Evolutionary conservation across 129 eudicot genomes (phyloP).

Genomic region (Gnaphalium uliginosum): DNA sequence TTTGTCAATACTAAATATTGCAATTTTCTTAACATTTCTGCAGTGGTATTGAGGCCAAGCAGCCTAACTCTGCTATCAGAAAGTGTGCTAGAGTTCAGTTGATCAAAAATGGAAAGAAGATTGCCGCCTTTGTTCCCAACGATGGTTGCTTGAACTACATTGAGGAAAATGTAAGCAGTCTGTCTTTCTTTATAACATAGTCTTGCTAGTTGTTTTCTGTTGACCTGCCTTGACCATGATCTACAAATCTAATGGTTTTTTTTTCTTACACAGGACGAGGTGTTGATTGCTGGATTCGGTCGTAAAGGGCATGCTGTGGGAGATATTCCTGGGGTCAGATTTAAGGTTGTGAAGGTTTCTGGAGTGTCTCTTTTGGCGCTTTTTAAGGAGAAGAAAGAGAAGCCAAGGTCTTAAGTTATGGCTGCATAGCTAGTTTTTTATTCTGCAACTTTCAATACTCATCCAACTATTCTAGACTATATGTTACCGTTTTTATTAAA

Average conservation of each 20-base stretch:
- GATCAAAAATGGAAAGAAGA: constrained; percentile 55
- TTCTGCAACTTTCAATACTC: constrained; percentile 14
- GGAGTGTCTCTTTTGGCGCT: constrained; percentile 57
- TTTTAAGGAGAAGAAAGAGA: constrained; percentile 58
- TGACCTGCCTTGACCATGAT: not conserved
- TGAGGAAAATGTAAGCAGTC: constrained; percentile 45
- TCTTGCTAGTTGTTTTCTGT: not conserved
- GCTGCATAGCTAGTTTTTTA: constrained; percentile 5
- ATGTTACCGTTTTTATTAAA: not conserved
- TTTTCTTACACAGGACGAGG: constrained; percentile 32
- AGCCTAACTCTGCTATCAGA: constrained; percentile 60
- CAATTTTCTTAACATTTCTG: not conserved
- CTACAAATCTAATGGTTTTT: not conserved
- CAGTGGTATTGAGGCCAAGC: constrained; percentile 61
- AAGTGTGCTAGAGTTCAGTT: constrained; percentile 56
- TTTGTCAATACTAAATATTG: not conserved
- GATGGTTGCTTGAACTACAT: constrained; percentile 66
- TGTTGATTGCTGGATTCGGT: constrained; percentile 48
- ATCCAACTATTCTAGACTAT: constrained; percentile 9
- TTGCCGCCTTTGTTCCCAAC: constrained; percentile 58
- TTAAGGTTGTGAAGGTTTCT: constrained; percentile 56
- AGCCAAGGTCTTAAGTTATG: constrained; percentile 41
- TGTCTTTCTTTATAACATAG: not conserved
- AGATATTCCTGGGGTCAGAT: constrained; percentile 60
- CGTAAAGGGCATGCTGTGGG: constrained; percentile 57